A percentile compares a stretch with the other conserved stretches of the same genome.
phyloP scores from a whole-genome alignment of 768 basidiomycete genomes.

The Erythrobasidium yunnanense region DNA sequence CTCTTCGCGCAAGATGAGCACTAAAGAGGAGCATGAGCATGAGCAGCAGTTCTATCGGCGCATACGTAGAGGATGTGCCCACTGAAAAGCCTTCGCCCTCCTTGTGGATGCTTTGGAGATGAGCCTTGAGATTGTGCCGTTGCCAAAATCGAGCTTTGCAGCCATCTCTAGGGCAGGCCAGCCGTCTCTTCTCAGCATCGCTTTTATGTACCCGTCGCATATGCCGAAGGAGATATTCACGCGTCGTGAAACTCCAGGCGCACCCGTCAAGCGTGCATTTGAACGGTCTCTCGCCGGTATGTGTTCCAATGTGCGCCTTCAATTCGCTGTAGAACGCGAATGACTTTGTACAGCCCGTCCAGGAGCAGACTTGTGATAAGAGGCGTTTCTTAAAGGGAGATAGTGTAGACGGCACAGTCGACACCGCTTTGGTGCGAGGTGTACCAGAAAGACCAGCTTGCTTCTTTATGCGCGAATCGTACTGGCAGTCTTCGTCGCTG shows the following conservation, averaged over 20 bases:
- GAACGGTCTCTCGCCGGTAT: conserved; percentile 58
- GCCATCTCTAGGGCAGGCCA: conserved; percentile 52
- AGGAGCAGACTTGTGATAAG: not conserved
- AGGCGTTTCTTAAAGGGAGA: too few relatives aligned
- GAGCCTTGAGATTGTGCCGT: conserved; percentile 64
- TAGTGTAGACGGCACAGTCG: too few relatives aligned
- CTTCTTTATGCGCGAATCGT: not conserved
- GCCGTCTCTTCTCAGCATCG: conserved; percentile 52
- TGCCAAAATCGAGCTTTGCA: conserved; percentile 93
- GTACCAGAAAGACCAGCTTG: not conserved
- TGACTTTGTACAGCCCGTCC: conserved; percentile 47
- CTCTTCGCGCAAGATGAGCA: too few relatives aligned
- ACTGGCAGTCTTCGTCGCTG: not conserved
- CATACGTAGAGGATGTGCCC: too few relatives aligned
- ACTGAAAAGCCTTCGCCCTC: conserved; percentile 10
- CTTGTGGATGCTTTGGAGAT: conserved; percentile 57
- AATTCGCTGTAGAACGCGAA: conserved; percentile 78
- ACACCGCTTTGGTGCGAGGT: too few relatives aligned
- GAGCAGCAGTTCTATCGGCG: too few relatives aligned
- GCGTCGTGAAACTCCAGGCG: conserved; percentile 72
- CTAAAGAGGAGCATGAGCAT: too few relatives aligned
- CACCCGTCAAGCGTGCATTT: conserved; percentile 60
- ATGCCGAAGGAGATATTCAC: conserved; percentile 79
- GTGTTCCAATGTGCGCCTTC: conserved; percentile 72
- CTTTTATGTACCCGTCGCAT: conserved; percentile 62